phyloP scores from a whole-genome alignment of 2,329 filamentous ascomycete genomes.

The Sclerotinia minor region DNA sequence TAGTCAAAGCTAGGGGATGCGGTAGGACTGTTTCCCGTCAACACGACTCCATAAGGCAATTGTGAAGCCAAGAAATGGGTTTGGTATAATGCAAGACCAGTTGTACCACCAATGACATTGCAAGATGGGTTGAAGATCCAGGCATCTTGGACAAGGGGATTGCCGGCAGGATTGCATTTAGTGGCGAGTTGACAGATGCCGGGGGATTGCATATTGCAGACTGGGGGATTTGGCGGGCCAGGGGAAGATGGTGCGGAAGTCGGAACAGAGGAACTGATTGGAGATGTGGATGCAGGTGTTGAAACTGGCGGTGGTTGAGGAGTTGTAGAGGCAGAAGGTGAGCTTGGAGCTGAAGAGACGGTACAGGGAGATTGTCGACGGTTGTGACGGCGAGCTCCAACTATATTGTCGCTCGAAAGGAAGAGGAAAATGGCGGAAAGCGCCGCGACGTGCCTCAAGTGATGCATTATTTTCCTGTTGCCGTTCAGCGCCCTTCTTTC shows the following conservation, averaged over 20 bases:
- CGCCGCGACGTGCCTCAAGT: conserved; percentile 5
- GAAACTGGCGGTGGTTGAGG: conserved; percentile 8
- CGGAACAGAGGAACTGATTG: conserved; percentile 8
- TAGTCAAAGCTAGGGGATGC: conserved; percentile 23
- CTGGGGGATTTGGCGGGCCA: conserved; percentile 17
- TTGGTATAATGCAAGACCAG: conserved; percentile 15
- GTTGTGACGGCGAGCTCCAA: conserved; percentile 10
- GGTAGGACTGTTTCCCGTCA: conserved; percentile 19
- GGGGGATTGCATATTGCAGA: conserved; percentile 13
- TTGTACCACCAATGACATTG: conserved; percentile 23
- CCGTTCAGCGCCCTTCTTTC: not conserved
- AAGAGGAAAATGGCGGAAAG: conserved; percentile 14
- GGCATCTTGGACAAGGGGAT: conserved; percentile 16
- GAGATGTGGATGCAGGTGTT: not conserved
- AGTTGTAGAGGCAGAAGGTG: conserved; percentile 2
- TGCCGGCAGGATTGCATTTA: not conserved
- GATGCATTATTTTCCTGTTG: conserved; percentile 16
- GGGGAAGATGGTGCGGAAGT: conserved; percentile 10
- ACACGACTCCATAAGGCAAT: conserved; percentile 18
- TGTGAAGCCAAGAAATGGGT: conserved; percentile 16
- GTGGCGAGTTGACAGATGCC: conserved; percentile 23
- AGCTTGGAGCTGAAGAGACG: not conserved
- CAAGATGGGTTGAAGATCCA: conserved; percentile 23
- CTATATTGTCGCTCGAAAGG: conserved; percentile 15
- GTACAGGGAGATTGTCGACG: conserved; percentile 15